These are phyloP conservation scores for Yamadazyma ubonensis DNA, from an alignment of 805 yeast species.

Conservation along the genomic window DNA sequence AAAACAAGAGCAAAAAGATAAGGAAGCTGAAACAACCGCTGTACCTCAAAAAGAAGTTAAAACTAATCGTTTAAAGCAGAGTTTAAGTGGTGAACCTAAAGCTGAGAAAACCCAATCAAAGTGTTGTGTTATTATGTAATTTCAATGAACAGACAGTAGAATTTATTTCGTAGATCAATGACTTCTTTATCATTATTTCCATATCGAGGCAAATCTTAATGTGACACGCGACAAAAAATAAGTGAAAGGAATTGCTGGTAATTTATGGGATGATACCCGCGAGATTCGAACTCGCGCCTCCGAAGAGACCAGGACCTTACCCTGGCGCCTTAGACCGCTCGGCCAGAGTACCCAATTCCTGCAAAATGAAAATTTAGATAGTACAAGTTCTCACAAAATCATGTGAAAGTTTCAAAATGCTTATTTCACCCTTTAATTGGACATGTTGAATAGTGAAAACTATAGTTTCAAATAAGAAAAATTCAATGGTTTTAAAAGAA, in stretches of 20 bases:
- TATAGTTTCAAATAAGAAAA: too few relatives aligned
- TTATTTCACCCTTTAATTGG: too few relatives aligned
- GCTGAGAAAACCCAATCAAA: slow-evolving; percentile 19
- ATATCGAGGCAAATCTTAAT: background rate
- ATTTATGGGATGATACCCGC: slow-evolving; percentile 35
- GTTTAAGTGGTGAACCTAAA: slow-evolving; percentile 14
- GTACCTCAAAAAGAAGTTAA: slow-evolving; percentile 13
- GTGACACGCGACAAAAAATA: slow-evolving; percentile 5
- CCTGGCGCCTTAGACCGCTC: slow-evolving; percentile 48
- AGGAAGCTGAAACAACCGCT: slow-evolving; percentile 16
- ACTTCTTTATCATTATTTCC: slow-evolving; percentile 1
- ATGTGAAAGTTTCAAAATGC: too few relatives aligned
- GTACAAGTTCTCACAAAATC: too few relatives aligned
- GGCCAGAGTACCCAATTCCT: slow-evolving; percentile 45
- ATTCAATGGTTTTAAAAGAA: too few relatives aligned
- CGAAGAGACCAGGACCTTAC: slow-evolving; percentile 48
- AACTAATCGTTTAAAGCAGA: slow-evolving; percentile 12
- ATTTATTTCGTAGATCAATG: too few relatives aligned
- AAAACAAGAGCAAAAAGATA: slow-evolving; percentile 25
- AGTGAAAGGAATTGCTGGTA: slow-evolving; percentile 35
- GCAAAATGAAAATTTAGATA: slow-evolving; percentile 3
- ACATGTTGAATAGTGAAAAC: too few relatives aligned
- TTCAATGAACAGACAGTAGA: background rate
- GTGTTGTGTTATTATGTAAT: slow-evolving; percentile 33
- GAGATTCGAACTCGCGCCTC: slow-evolving; percentile 48